A percentile compares a stretch with the other conserved stretches of the same genome.
These are phyloP conservation scores for Cladosporium sp. DNA, from an alignment of 2,329 filamentous ascomycete species.

Conservation along the genomic window DNA sequence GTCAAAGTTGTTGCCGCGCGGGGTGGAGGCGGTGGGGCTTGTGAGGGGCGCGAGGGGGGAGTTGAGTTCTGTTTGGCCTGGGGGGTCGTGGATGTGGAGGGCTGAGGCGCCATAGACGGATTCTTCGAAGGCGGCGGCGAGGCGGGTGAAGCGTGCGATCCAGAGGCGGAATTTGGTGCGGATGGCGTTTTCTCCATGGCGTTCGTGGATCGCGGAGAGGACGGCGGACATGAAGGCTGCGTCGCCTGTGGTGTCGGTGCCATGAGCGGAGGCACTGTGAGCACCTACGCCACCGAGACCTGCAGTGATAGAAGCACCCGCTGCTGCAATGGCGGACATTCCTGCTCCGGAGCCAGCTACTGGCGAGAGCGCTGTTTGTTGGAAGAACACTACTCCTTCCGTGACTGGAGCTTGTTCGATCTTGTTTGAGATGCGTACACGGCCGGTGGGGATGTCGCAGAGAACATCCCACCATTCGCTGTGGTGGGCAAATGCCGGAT, in stretches of 20 bases:
- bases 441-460: constrained; percentile 87
- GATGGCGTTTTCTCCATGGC: constrained; percentile 87
- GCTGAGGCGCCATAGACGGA: constrained; percentile 91
- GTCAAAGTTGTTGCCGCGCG: neutral
- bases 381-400: constrained; percentile 84
- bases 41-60: constrained; percentile 52
- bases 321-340: constrained; percentile 33
- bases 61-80: constrained; percentile 81
- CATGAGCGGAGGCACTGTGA: constrained; percentile 29
- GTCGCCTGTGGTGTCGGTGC: constrained; percentile 74
- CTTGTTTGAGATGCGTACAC: constrained; percentile 89
- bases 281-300: constrained; percentile 33
- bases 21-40: constrained; percentile 18
- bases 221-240: constrained; percentile 86
- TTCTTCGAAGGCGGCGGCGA: constrained; percentile 93
- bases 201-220: constrained; percentile 76
- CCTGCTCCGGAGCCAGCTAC: constrained; percentile 24
- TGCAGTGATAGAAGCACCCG: constrained; percentile 41
- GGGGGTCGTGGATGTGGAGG: constrained; percentile 65
- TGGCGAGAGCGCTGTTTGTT: constrained; percentile 54
- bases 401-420: constrained; percentile 80
- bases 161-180: constrained; percentile 92
- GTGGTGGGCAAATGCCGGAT: constrained; percentile 92
- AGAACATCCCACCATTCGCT: constrained; percentile 98
- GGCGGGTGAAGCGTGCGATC: constrained; percentile 89